phyloP scores from a whole-genome alignment of 2,329 filamentous ascomycete genomes.

The Sclerotinia trifoliorum region DNA sequence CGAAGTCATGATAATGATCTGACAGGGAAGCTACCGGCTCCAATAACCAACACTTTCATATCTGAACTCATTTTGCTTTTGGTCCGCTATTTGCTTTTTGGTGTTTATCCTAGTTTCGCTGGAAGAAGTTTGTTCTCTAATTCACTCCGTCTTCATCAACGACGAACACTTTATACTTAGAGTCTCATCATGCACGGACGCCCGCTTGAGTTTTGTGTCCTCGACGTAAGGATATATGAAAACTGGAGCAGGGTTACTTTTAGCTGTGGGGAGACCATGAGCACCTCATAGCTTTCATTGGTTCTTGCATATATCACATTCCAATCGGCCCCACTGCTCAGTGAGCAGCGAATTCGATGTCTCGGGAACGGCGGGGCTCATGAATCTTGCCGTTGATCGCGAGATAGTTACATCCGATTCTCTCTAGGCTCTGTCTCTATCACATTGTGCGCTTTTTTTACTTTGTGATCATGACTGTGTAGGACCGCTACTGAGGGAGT shows the following conservation, averaged over 20 bases:
- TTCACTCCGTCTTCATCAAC: not conserved
- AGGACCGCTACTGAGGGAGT: no score
- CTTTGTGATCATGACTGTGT: not conserved
- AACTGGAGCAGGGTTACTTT: not conserved
- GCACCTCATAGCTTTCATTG: not conserved
- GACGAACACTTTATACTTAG: not conserved
- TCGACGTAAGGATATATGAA: not conserved
- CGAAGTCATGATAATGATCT: no score
- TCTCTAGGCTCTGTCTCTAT: not conserved
- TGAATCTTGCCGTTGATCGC: not conserved
- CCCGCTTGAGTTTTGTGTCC: not conserved
- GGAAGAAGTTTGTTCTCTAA: not conserved
- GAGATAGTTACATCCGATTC: not conserved
- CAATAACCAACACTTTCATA: slow-evolving; percentile 18
- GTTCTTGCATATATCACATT: not conserved
- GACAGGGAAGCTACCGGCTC: slow-evolving; percentile 7
- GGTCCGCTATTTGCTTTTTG: not conserved
- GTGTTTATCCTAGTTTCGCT: not conserved
- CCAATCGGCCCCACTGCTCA: not conserved
- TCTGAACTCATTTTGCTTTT: not conserved
- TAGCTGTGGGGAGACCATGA: not conserved
- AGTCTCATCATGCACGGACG: not conserved
- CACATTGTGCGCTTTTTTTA: not conserved
- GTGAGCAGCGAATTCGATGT: not conserved
- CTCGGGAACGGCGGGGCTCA: not conserved